Evolutionary conservation across 192 early-diverging fungal genomes (phyloP).

Genomic region (Pecoramyces ruminantium): DNA sequence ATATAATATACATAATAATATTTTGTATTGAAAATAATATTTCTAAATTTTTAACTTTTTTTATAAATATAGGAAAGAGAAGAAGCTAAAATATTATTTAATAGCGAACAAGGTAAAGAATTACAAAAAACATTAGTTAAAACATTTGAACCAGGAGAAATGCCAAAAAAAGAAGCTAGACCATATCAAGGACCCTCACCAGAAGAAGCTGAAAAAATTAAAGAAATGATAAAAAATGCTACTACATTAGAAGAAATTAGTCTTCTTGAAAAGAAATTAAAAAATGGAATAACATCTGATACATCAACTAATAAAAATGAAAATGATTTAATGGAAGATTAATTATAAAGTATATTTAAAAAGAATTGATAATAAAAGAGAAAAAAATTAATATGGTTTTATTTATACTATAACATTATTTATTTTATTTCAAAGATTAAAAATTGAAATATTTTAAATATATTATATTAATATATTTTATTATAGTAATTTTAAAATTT

Average conservation of each 20-base stretch:
- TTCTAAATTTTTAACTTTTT: too few species aligned
- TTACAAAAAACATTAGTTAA: conserved; percentile 30
- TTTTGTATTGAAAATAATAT: too few species aligned
- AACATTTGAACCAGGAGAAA: conserved; percentile 76
- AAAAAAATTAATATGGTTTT: too few species aligned
- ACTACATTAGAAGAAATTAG: not conserved
- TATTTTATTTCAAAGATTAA: too few species aligned
- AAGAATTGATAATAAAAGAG: too few species aligned
- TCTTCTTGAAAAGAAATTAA: not conserved
- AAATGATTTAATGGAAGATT: not conserved
- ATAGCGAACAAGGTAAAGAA: conserved; percentile 33
- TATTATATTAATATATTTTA: too few species aligned
- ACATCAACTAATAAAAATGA: not conserved
- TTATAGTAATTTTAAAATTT: too few species aligned
- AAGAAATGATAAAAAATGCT: not conserved
- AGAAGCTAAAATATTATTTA: conserved; percentile 66
- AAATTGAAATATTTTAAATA: too few species aligned
- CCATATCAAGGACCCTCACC: not conserved
- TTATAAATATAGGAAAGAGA: conserved; percentile 66
- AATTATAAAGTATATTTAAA: too few species aligned
- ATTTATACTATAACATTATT: too few species aligned
- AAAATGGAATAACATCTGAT: not conserved
- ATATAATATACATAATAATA: too few species aligned
- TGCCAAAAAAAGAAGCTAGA: not conserved
- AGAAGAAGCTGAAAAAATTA: not conserved